These are phyloP conservation scores for Phylloporus gajari DNA, from an alignment of 1,284 basidiomycete species.

Conservation along the genomic window DNA sequence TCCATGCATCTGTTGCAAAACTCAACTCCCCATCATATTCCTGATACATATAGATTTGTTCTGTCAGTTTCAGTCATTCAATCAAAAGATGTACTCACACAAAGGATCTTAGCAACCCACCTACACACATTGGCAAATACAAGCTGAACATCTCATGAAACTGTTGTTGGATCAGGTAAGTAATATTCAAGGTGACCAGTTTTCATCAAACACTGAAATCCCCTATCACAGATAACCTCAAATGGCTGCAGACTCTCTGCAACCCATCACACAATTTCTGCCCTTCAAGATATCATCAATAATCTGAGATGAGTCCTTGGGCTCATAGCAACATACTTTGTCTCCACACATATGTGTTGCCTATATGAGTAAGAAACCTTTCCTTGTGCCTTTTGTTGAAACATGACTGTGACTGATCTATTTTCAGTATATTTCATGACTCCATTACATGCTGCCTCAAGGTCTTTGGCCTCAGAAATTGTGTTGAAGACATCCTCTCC, in stretches of 20 bases:
- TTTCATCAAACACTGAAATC: background rate
- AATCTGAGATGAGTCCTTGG: too few species aligned
- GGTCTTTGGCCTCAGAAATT: too few species aligned
- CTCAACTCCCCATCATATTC: conserved; percentile 5
- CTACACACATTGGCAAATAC: background rate
- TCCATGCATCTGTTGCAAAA: background rate
- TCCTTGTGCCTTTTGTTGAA: too few species aligned
- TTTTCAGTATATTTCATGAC: too few species aligned
- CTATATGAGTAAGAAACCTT: background rate
- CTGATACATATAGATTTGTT: background rate
- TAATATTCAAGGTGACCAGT: background rate
- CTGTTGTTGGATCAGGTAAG: background rate
- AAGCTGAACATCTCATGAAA: background rate
- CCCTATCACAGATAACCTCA: background rate
- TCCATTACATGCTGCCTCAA: too few species aligned
- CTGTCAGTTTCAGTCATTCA: background rate
- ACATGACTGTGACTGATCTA: too few species aligned
- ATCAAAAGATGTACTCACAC: background rate
- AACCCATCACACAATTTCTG: too few species aligned
- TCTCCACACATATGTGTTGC: background rate
- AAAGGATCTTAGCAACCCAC: conserved; percentile 1
- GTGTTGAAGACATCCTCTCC: too few species aligned
- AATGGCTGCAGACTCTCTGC: background rate
- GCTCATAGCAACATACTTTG: too few species aligned
- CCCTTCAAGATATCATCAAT: too few species aligned